phyloP scores from a whole-genome alignment of 225 moss, liverwort and hornwort species.

The Anthoceros angustus region DNA sequence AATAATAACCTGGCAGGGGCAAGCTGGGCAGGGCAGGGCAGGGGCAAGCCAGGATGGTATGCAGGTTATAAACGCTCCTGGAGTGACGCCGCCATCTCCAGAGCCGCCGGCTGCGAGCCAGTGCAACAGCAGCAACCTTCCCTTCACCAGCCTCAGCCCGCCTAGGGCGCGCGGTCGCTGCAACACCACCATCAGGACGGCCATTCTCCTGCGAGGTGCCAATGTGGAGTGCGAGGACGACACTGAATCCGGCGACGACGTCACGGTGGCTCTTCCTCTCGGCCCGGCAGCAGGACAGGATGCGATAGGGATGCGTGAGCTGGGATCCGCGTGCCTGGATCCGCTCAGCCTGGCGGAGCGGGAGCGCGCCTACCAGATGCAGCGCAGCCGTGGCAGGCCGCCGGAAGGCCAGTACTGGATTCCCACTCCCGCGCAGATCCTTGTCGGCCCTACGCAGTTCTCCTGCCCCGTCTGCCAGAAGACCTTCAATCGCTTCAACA shows the following conservation, averaged over 20 bases:
- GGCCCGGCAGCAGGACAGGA: slow-evolving; percentile 34
- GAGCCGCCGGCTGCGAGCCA: too few species aligned
- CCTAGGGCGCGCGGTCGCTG: not conserved
- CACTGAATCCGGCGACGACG: slow-evolving; percentile 43
- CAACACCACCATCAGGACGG: slow-evolving; percentile 34
- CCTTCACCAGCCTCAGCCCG: slow-evolving; percentile 3
- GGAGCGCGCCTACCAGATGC: slow-evolving; percentile 29
- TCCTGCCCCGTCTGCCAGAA: slow-evolving; percentile 87
- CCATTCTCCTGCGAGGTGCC: slow-evolving; percentile 45
- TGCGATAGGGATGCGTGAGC: slow-evolving; percentile 12
- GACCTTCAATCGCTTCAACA: slow-evolving; percentile 93
- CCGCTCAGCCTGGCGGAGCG: slow-evolving; percentile 41
- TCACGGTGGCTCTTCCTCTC: slow-evolving; percentile 82
- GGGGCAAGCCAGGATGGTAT: too few species aligned
- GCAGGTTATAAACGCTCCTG: too few species aligned
- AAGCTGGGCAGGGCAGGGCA: too few species aligned
- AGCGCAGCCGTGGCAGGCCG: slow-evolving; percentile 49
- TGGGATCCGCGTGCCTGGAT: slow-evolving; percentile 5
- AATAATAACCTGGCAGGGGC: too few species aligned
- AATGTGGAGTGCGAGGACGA: slow-evolving; percentile 22
- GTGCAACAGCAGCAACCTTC: too few species aligned
- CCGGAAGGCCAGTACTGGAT: slow-evolving; percentile 95
- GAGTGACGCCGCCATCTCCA: too few species aligned
- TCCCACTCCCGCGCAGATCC: slow-evolving; percentile 84
- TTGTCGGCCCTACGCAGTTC: slow-evolving; percentile 93